Evolutionary conservation across 208 protist genomes (phyloP), one percentile per base, ranked within the genome.

Genomic region (Crithidia mellificae): DNA sequence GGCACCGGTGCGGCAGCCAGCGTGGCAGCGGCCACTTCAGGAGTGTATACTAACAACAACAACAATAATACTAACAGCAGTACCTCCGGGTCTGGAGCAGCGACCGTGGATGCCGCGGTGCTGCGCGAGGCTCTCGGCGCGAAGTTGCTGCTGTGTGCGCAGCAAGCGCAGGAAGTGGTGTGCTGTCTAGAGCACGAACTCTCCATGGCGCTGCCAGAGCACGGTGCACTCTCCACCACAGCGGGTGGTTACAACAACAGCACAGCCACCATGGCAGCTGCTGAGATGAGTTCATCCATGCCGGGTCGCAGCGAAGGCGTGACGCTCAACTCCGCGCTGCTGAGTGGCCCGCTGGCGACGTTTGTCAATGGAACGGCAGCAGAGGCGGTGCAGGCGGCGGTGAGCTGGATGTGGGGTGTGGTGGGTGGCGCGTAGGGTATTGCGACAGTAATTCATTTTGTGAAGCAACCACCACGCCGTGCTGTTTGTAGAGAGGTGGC

Each of bases 391-490:
- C 52, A 41, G 55, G 43, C 62, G 11, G 70, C 70, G 32, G 63
- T 75, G 20, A 27, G 24, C n/a, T 75, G 70, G 70, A 68, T 75
- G 62, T 69, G 53, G 20, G 25, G 41, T 2, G 54, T 65, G 11
- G 46, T 50, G 19, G 36, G 52, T 20, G 69, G 32, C 12, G 25
- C 50, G 38, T 67, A 20, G 12, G 44, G 36, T 1, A 49, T 44
- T 19, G n/a, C n/a, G n/a, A n/a, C n/a, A n/a, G n/a, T n/a, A n/a
- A n/a, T n/a, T n/a, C 43, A 20, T 43, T 41, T 41, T 41, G 36
- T 12, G 36, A 12, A 41, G 36, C 12, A 41, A 12, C 36, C 36
- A 41, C 36, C 36, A 12, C 12, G 36, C 36, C 36, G 6, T 41
- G 6, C 12, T 12, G 12, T 41, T 41, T 41, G 36, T 41, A n/a